Evolutionary conservation across 768 basidiomycete species (phyloP), one percentile per base, ranked within the genome.

Genomic region (Erythrobasidium yunnanense): DNA sequence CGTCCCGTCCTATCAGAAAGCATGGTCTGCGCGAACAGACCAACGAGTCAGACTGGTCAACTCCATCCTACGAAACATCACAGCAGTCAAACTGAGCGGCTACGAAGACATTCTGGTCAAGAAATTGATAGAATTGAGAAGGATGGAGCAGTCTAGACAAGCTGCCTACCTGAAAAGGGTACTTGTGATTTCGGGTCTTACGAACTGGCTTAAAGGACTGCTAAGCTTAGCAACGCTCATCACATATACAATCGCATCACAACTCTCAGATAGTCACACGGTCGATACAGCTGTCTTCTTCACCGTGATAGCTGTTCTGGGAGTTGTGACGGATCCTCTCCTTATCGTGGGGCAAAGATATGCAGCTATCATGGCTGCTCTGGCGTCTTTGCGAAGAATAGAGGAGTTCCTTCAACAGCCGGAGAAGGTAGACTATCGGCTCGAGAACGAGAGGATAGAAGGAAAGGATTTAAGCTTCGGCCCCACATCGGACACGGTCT

Each of bases 81-180:
- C 66, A 33, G 66, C 65, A 4, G 46, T 63, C 25, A 68, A 68
- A 30, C 29, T 68, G 65, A 52, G 63, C 52, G 66, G 65, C 1
- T 68, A 68, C 35, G 65, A 68, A 25, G 65, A 50, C 11, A 49
- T 53, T 20, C 25, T 66, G 25, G 27, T 46, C 4, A 5, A 25
- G 2, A 68, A 66, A 30, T 29, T 66, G n/a, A 33, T 30, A 27
- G 25, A 4, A 3, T 22, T 68, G 25, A 46, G 66, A 13, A 33
- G 27, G 17, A 22, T 42, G n/a, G 66, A 68, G 32, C 25, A 52
- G 6, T n/a, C n/a, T 15, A 52, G 35, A 27, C 65, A 68, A 23
- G 33, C 49, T n/a, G n/a, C 7, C 4, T 68, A 38, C 38, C 50
- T 18, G n/a, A 68, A 20, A 32, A 32, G 25, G 13, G 27, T 20